Conservation (phyloP, 2,329 filamentous ascomycete genomes). For the Fusarium subtropicale region DNA sequence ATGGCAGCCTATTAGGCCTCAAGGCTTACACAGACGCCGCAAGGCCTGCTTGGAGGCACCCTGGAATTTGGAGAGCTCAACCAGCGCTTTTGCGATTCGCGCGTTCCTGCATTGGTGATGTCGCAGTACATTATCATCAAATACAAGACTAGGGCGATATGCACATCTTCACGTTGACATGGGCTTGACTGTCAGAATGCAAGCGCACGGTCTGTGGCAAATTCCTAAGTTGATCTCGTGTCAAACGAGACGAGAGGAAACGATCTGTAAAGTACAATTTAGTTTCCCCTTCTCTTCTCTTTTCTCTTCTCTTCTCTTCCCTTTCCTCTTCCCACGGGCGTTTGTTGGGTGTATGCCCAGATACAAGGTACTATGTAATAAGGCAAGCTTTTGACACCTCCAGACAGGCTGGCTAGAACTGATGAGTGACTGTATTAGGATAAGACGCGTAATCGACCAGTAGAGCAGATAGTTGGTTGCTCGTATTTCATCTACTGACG, state of each 20-base stretch:
- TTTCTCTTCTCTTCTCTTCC: background rate
- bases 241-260: background rate
- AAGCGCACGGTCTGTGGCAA: background rate
- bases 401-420: background rate
- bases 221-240: background rate
- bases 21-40: background rate
- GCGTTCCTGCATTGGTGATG: conserved; percentile 2
- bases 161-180: background rate
- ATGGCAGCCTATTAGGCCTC: background rate
- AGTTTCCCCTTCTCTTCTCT: background rate
- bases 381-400: background rate
- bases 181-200: background rate
- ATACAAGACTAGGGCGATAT: background rate
- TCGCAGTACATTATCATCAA: background rate
- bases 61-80: background rate
- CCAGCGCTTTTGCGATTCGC: background rate
- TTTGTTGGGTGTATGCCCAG: background rate
- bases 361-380: no score
- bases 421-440: background rate
- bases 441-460: background rate
- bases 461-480: background rate
- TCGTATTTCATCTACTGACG: background rate
- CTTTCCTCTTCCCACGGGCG: background rate
- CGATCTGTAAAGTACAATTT: background rate
- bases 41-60: background rate